A percentile compares a stretch with the other conserved stretches of the same genome.
Conservation (phyloP, 2,329 filamentous ascomycete genomes). For the Beauveria sp. region DNA sequence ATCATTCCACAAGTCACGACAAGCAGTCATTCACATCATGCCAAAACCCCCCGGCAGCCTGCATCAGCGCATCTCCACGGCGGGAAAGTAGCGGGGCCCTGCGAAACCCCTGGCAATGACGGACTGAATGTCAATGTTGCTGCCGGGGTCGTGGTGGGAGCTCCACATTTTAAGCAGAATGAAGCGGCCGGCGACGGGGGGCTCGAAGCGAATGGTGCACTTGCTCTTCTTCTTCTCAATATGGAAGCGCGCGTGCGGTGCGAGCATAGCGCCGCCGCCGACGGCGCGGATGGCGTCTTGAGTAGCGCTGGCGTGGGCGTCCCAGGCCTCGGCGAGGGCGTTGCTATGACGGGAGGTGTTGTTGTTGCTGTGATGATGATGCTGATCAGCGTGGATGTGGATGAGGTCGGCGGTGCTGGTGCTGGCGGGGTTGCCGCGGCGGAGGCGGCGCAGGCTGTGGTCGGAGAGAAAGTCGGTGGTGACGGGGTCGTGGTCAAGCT, state of each 20-base stretch:
- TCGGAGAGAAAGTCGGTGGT: conserved; percentile 18
- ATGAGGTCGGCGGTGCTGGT: background rate
- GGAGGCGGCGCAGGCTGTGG: conserved; percentile 1
- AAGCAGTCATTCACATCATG: background rate
- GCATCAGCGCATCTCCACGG: conserved; percentile 49
- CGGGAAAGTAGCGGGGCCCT: conserved; percentile 76
- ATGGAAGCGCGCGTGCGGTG: conserved; percentile 72
- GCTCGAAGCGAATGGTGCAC: conserved; percentile 80
- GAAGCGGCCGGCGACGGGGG: conserved; percentile 72
- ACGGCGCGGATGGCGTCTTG: conserved; percentile 50
- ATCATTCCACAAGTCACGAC: background rate
- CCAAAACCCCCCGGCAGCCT: background rate
- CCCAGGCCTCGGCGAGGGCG: conserved; percentile 28
- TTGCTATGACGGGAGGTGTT: conserved; percentile 6
- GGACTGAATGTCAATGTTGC: conserved; percentile 84
- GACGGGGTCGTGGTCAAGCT: conserved; percentile 22
- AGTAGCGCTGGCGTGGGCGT: conserved; percentile 44
- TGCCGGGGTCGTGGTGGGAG: conserved; percentile 53
- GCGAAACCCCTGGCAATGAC: conserved; percentile 78
- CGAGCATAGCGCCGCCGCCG: conserved; percentile 50
- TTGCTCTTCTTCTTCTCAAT: conserved; percentile 77
- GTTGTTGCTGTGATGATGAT: background rate
- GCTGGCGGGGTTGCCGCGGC: conserved; percentile 13
- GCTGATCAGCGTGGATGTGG: conserved; percentile 10
- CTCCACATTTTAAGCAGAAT: conserved; percentile 89